Base-by-base conservation (phyloP, 768 basidiomycete genomes). In the Butyriboletus loyo region DNA sequence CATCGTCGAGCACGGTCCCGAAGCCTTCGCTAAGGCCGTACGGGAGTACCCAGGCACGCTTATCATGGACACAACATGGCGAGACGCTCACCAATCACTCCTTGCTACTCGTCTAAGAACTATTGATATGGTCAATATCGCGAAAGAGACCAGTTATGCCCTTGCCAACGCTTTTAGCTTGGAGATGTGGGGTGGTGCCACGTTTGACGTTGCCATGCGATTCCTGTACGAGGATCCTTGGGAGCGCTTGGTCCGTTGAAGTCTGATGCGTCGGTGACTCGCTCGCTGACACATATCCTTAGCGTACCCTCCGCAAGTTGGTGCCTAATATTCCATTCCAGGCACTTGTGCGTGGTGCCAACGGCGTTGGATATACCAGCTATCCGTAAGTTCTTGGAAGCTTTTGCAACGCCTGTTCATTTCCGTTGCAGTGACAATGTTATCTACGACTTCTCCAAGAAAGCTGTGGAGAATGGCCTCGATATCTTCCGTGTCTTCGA, bases 401-500 rank as follows among this genome's bases (percentile, higher is more conserved):
- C 1, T 24, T 19, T 35, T 40, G 21, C 31, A n/a, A 22, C 22
- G 2, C 28, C 8, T 43, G 40, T 58, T 55, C 38, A 68, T 55
- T 41, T 21, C 22, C 9, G 24, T 48, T 21, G 43, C 56, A 92
- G 90, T 27, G 95, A 98, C 71, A 99, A 99, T 63, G 96, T 92
- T 52, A 98, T 99, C 72, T 99, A 99, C 73, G 97, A 97, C 72
- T 99, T 99, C 77, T 97, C 92, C 55, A 96, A 95, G 78, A 96
- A 96, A 71, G 97, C 97, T 22, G 96, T 99, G n/a, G 94, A 98
- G 74, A 97, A 98, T 62, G 97, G 97, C 67, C 82, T 98, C 44
- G 97, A 99, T 73, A 99, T 99, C 69, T 99, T 99, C 90, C 84
- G 97, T 66, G 93, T 99, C 48, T 99, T 99, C 63, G 97, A 99